phyloP scores from a whole-genome alignment of 2,329 filamentous ascomycete genomes.

The Fonsecaea multimorphosa region DNA sequence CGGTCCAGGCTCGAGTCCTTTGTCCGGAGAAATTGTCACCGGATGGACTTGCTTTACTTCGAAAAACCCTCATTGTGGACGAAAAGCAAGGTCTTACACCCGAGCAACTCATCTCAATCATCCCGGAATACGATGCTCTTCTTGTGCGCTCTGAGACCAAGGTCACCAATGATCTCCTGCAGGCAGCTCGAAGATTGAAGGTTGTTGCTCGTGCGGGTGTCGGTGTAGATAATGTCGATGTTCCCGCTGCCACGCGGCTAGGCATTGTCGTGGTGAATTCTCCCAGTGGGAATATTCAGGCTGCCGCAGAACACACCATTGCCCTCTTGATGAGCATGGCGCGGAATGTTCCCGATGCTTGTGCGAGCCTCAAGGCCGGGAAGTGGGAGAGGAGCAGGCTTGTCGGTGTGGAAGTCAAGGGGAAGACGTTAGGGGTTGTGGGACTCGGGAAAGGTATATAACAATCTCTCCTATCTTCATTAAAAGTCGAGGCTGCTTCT shows the following conservation, averaged over 20 bases:
- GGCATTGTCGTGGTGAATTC: conserved; percentile 83
- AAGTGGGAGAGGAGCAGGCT: conserved; percentile 77
- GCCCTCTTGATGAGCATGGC: conserved; percentile 76
- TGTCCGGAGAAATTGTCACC: conserved; percentile 80
- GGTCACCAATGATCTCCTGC: conserved; percentile 71
- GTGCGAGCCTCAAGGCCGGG: conserved; percentile 70
- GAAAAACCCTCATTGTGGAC: conserved; percentile 71
- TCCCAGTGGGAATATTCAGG: conserved; percentile 78
- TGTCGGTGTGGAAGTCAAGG: conserved; percentile 77
- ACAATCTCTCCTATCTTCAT: conserved; percentile 5
- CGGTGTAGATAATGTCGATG: conserved; percentile 82
- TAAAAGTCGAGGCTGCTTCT: neutral
- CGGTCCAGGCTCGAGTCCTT: conserved; percentile 62
- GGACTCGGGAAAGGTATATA: conserved; percentile 74
- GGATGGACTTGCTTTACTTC: conserved; percentile 75
- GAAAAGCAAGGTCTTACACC: conserved; percentile 67
- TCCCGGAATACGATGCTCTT: conserved; percentile 74
- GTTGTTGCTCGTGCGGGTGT: conserved; percentile 82
- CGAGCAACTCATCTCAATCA: conserved; percentile 68
- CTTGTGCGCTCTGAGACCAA: conserved; percentile 84
- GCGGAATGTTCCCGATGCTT: conserved; percentile 73
- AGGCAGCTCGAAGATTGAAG: conserved; percentile 70
- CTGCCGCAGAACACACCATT: conserved; percentile 79
- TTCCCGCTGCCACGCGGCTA: conserved; percentile 71
- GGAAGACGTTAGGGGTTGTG: conserved; percentile 77